Base-by-base conservation (phyloP, 306 rosid species). In the Carpinus fangiana region DNA sequence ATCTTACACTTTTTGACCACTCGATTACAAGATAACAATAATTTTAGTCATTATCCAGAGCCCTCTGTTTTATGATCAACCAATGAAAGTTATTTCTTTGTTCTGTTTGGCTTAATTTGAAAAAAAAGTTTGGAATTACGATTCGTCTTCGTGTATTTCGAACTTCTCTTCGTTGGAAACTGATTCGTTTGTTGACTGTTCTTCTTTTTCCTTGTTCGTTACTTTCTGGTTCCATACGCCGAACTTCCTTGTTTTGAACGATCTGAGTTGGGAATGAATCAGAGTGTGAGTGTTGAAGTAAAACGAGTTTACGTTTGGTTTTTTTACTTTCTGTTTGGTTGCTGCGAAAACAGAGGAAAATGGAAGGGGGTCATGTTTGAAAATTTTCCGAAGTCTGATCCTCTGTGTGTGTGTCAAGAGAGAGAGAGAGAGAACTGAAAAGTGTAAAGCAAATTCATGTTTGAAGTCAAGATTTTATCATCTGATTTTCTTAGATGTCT, bases 1-100 rank as follows among this genome's bases (percentile, higher is more conserved):
- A 82, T 82, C 96, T 87, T 92, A 95, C 98, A 92, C 90, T 92
- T 82, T 84, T 88, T 85, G 77, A 92, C 91, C 73, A 94, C 92
- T 78, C 52, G 92, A 67, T 93, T 23, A 0, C 0, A 23, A 23
- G 26, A 23, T 23, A 23, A 23, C 26, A 23, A 23, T 23, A 23
- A 23, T 23, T 23, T 23, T 23, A 23, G 26, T 23, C 26, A 23
- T 23, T 23, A 23, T 23, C 26, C 26, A 23, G 26, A 23, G 26
- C 26, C 26, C 26, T 23, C 26, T 23, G 8, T 59, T 21, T 16
- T 34, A 12, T 13, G 43, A 61, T 28, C 68, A 43, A 12, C 7
- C 60, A 20, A 54, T 2, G 0, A 23, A 23, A 23, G 26, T 54
- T 54, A 7, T 54, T 18, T 20, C 46, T 34, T 46, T 13, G 12